Conservation (phyloP, 768 basidiomycete genomes). For the Plicaturopsis crispa region DNA sequence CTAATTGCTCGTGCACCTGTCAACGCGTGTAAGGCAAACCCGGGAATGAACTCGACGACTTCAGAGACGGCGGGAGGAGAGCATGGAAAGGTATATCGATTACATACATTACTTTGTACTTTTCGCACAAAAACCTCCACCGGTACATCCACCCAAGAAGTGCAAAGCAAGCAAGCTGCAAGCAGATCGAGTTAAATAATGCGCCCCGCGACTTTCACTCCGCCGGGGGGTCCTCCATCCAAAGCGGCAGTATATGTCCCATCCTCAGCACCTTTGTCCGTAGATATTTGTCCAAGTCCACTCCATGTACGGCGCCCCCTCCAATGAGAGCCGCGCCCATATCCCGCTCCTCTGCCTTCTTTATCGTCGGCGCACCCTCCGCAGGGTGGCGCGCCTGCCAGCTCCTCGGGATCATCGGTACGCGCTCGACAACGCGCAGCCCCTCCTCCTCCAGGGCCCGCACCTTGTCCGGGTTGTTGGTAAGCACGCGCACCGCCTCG, state of each 20-base stretch:
- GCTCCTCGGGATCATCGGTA: conserved; percentile 90
- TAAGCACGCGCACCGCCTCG: conserved; percentile 71
- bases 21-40: too few relatives aligned
- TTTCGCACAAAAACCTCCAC: too few relatives aligned
- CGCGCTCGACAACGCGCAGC: conserved; percentile 71
- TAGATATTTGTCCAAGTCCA: conserved; percentile 91
- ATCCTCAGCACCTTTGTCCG: conserved; percentile 94
- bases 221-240: neutral
- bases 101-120: too few relatives aligned
- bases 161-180: too few relatives aligned
- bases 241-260: conserved; percentile 84
- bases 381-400: conserved; percentile 51
- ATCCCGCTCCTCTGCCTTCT: conserved; percentile 29
- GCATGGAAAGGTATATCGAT: too few relatives aligned
- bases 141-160: too few relatives aligned
- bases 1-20: too few relatives aligned
- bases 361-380: conserved; percentile 18
- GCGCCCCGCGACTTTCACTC: neutral
- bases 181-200: too few relatives aligned
- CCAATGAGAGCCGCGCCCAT: conserved; percentile 78
- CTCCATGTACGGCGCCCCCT: conserved; percentile 65
- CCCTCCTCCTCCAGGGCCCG: conserved; percentile 81
- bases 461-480: conserved; percentile 98
- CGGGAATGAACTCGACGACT: too few relatives aligned
- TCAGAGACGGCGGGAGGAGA: too few relatives aligned